Conservation (phyloP, 768 basidiomycete species). For the Tulasnella sp. region DNA sequence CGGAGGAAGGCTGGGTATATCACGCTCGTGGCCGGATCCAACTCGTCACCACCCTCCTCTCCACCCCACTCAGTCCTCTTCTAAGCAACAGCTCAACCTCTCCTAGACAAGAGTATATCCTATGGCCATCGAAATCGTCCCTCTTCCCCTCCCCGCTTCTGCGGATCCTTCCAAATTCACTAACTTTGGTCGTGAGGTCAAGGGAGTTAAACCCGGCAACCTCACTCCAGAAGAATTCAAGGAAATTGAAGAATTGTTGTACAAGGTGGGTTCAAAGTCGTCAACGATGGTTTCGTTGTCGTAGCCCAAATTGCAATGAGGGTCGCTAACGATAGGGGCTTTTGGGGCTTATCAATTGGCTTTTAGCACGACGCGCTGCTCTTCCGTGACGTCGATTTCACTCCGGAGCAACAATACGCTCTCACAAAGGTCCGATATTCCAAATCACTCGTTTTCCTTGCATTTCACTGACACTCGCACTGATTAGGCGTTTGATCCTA, state of each 20-base stretch:
- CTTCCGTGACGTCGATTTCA: slow-evolving; percentile 54
- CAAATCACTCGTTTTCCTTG: background rate
- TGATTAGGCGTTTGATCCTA: slow-evolving; percentile 61
- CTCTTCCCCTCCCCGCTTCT: slow-evolving; percentile 59
- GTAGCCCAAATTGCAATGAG: background rate
- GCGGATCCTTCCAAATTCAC: slow-evolving; percentile 54
- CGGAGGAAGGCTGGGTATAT: too few species aligned
- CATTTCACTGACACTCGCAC: too few species aligned
- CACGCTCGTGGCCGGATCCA: too few species aligned
- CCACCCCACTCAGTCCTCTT: too few species aligned
- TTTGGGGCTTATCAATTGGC: too few species aligned
- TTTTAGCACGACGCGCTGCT: slow-evolving; percentile 56
- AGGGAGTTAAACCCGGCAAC: slow-evolving; percentile 53
- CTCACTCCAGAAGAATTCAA: slow-evolving; percentile 49
- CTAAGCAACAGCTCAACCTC: too few species aligned
- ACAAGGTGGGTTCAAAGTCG: slow-evolving; percentile 45
- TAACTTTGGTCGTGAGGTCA: slow-evolving; percentile 66
- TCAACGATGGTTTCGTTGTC: background rate
- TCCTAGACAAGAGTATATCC: background rate
- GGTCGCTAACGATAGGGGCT: background rate
- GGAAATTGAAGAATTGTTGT: slow-evolving; percentile 57
- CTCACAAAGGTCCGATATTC: slow-evolving; percentile 55
- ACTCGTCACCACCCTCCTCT: too few species aligned
- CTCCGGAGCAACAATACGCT: slow-evolving; percentile 73
- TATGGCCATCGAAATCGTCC: slow-evolving; percentile 39